phyloP scores from a whole-genome alignment of 208 protist species.

The Leishmania guyanensis region DNA sequence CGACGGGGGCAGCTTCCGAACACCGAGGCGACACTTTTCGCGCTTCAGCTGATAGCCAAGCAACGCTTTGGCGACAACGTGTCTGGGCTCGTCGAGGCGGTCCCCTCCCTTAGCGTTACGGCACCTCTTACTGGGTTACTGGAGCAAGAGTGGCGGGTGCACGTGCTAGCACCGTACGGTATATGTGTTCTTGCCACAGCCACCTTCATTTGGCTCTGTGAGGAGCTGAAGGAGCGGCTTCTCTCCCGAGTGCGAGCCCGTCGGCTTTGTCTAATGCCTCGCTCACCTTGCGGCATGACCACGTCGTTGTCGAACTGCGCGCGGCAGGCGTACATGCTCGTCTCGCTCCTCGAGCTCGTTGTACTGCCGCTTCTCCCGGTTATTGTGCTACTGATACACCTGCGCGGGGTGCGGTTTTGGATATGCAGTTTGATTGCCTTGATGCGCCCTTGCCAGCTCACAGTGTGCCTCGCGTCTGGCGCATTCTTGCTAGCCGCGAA shows the following conservation, averaged over 20 bases:
- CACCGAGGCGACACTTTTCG: conserved; percentile 37
- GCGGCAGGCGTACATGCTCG: conserved; percentile 14
- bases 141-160: conserved; percentile 22
- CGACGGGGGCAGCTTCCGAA: conserved; percentile 18
- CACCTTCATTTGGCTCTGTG: conserved; percentile 8
- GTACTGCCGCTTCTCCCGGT: conserved; percentile 16
- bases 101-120: conserved; percentile 24
- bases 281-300: background rate
- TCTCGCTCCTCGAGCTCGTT: conserved; percentile 12
- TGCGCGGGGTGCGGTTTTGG: conserved; percentile 5
- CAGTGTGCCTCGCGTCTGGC: background rate
- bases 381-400: conserved; percentile 3
- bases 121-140: conserved; percentile 28
- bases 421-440: conserved; percentile 3
- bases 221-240: conserved; percentile 26
- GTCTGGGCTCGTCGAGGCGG: conserved; percentile 12
- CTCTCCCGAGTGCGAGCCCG: conserved; percentile 12
- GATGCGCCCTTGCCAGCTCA: conserved; percentile 29
- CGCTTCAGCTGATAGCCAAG: conserved; percentile 51
- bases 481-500: background rate
- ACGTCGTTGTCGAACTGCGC: background rate
- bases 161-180: conserved; percentile 12
- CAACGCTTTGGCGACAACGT: conserved; percentile 42
- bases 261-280: background rate
- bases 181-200: conserved; percentile 10